Evolutionary conservation across 2,329 filamentous ascomycete species (phyloP), one percentile per base, ranked within the genome.

Genomic region (Neoascochyta sp.): DNA sequence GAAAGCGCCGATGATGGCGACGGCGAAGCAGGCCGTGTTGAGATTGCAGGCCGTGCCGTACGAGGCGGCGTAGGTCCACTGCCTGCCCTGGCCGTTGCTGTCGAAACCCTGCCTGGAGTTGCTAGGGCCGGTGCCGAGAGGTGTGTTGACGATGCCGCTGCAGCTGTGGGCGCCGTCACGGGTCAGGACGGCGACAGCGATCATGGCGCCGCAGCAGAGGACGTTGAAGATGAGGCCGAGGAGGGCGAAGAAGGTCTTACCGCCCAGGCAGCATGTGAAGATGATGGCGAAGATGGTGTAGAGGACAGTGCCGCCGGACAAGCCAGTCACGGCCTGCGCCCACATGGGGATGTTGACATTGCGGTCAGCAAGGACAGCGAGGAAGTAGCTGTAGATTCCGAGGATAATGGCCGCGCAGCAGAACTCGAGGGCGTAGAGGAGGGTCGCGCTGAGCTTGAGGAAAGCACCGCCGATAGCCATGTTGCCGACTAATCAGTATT

Each of bases 171-270:
- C 76, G 20, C 88, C 88, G 33, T 76, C 65, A 20, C 83, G 75
- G 37, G 85, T 89, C 41, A 86, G 72, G 27, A 81, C 70, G 1
- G 88, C 86, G 37, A 95, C 76, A 54, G 88, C 93, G 54, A 93
- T 76, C 69, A 92, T 92, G 36, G 72, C 78, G 22, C 75, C 86
- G 29, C 78, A 67, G 63, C 95, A 94, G 51, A 75, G 75, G 30
- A 92, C 50, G 54, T 95, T 86, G 26, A 95, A 70, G 14, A 89
- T 39, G 41, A 94, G 77, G 42, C 77, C 84, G 31, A 92, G 43
- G 52, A 81, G 72, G 3, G 84, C 83, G 37, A 88, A 82, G 61
- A 90, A 70, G 4, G 34, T 40, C 46, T 83, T 74, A 16, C 87
- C 87, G 19, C 84, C 86, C 5, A 94, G 66, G 57, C 78, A 92